A percentile compares a stretch with the other conserved stretches of the same genome.
These are phyloP conservation scores for Hypocreales sp. DNA, from an alignment of 2,329 filamentous ascomycete species.

Conservation along the genomic window DNA sequence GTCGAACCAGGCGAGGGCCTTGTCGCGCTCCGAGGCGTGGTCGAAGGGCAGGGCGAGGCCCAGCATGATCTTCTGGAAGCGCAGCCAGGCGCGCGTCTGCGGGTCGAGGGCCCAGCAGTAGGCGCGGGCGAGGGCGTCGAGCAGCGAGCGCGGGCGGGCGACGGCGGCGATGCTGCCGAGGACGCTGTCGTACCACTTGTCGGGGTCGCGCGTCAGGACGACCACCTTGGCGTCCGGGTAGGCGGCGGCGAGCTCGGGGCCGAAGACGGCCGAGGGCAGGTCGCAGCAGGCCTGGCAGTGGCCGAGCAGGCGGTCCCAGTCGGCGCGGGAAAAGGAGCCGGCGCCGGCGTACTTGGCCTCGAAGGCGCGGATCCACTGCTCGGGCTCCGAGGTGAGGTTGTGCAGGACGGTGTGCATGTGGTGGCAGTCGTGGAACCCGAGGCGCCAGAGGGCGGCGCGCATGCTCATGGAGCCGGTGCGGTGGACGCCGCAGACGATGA, in stretches of 20 bases:
- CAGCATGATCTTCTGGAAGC: conserved; percentile 13
- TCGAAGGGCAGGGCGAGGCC: conserved; percentile 12
- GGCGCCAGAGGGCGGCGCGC: conserved; percentile 6
- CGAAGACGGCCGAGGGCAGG: conserved; percentile 38
- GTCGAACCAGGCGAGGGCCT: conserved; percentile 21
- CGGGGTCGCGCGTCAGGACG: conserved; percentile 23
- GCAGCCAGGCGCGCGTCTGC: conserved; percentile 8
- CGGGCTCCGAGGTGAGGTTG: conserved; percentile 8
- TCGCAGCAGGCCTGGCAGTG: conserved; percentile 35
- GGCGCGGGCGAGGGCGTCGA: conserved; percentile 5
- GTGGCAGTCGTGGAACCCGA: conserved; percentile 15
- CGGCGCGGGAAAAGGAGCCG: conserved; percentile 16
- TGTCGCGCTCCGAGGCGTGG: conserved; percentile 17
- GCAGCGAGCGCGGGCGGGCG: conserved; percentile 2
- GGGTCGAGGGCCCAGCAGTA: conserved; percentile 15
- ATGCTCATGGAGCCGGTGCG: conserved; percentile 22
- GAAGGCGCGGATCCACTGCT: conserved; percentile 16
- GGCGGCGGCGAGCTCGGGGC: conserved; percentile 16
- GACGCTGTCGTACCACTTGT: conserved; percentile 19
- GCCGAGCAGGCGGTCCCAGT: conserved; percentile 30
- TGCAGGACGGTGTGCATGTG: conserved; percentile 10
- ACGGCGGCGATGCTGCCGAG: conserved; percentile 9
- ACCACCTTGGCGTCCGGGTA: conserved; percentile 22
- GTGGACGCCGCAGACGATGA: conserved; percentile 23
- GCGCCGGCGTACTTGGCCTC: conserved; percentile 16